A percentile compares a stretch with the other conserved stretches of the same genome.
These are phyloP conservation scores for Rhodotorula sp. DNA, from an alignment of 1,284 basidiomycete species.

Conservation along the genomic window DNA sequence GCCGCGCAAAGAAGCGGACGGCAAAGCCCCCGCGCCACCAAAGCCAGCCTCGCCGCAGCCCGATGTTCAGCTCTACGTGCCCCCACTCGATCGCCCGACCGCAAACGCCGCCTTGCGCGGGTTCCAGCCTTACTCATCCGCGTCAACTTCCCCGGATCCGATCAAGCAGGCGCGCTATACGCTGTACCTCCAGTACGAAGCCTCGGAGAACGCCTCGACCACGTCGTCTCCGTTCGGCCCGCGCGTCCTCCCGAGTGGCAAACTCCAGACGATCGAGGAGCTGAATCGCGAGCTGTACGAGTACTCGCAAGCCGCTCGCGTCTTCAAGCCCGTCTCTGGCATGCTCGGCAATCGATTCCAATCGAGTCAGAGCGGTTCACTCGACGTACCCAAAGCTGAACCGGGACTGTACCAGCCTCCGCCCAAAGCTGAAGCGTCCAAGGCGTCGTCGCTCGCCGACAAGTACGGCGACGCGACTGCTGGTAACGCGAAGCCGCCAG, in stretches of 20 bases:
- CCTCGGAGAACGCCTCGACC: conserved; percentile 44
- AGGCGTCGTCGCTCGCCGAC: conserved; percentile 48
- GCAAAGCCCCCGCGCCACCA: no score
- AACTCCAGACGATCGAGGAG: conserved; percentile 60
- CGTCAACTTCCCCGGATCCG: conserved; percentile 39
- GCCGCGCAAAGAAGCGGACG: background rate
- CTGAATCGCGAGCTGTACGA: conserved; percentile 80
- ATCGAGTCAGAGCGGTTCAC: conserved; percentile 59
- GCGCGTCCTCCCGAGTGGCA: conserved; percentile 24
- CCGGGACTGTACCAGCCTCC: conserved; percentile 45
- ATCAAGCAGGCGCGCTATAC: conserved; percentile 80
- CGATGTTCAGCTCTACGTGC: conserved; percentile 56
- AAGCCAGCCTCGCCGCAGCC: conserved; percentile 34
- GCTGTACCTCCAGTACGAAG: conserved; percentile 74
- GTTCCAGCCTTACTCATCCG: conserved; percentile 74
- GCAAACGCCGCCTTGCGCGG: conserved; percentile 84
- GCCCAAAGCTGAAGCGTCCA: conserved; percentile 66
- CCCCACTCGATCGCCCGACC: conserved; percentile 68
- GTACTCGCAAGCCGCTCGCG: conserved; percentile 78
- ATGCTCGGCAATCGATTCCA: conserved; percentile 93
- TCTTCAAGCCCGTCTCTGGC: conserved; percentile 88
- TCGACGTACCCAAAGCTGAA: conserved; percentile 49
- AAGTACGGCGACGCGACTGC: conserved; percentile 49
- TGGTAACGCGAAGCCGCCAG: conserved; percentile 45
- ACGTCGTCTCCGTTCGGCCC: conserved; percentile 38